A percentile compares a stretch with the other conserved stretches of the same genome.
Conservation (phyloP, 306 rosid species). For the Ormosia emarginata region DNA sequence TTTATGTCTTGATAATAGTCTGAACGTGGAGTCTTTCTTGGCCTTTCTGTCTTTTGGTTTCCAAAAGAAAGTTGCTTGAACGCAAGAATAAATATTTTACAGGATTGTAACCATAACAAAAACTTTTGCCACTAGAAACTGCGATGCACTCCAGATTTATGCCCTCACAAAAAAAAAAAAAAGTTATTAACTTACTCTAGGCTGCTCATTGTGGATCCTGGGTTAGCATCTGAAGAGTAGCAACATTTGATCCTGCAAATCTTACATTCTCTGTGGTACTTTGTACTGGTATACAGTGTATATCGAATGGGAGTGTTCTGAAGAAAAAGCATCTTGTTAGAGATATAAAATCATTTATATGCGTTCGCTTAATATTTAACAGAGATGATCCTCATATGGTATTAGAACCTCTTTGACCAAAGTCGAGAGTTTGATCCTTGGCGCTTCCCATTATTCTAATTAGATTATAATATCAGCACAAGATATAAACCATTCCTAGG, state of each 20-base stretch:
- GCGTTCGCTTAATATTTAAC: neutral
- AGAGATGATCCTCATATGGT: neutral
- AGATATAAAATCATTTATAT: neutral
- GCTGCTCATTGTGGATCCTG: neutral
- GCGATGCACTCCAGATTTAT: neutral
- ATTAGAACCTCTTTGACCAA: too few species aligned
- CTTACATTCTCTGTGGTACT: neutral
- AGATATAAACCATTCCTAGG: neutral
- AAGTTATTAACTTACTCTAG: neutral
- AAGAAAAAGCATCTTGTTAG: constrained; percentile 9
- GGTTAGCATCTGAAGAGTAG: constrained; percentile 1
- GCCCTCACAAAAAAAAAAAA: neutral
- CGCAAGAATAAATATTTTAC: constrained; percentile 11
- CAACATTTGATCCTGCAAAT: neutral
- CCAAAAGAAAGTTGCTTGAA: constrained; percentile 11
- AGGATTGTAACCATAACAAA: neutral
- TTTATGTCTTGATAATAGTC: constrained; percentile 29
- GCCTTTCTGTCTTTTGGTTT: neutral
- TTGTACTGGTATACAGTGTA: neutral
- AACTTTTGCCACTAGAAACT: neutral
- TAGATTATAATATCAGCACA: constrained; percentile 6
- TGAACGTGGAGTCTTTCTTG: neutral
- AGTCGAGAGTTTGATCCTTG: constrained; percentile 3
- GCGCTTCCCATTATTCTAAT: neutral
- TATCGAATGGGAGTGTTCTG: constrained; percentile 4